Percentiles rank a stretch among this genome's conserved stretches.
Evolutionary conservation across 331 rosid genomes (phyloP).

Genomic region (Stylosanthes scabra): DNA sequence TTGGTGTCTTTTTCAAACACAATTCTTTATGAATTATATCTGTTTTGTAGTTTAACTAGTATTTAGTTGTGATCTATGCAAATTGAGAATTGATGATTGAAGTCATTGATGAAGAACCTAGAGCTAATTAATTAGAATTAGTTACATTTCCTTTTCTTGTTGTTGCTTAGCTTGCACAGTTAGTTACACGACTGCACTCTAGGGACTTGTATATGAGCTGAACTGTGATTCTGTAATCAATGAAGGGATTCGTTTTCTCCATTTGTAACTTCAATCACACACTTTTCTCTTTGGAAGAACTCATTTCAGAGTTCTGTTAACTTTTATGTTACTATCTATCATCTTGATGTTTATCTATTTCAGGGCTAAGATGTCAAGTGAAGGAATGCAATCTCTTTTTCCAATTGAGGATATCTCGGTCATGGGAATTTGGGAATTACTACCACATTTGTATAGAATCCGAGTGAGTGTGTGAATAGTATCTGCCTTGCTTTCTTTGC

Average conservation of each 20-base stretch:
- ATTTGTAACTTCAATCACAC: too few species aligned
- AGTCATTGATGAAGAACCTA: background rate
- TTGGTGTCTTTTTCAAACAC: background rate
- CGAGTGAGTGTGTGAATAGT: conserved; percentile 61
- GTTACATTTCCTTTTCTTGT: too few species aligned
- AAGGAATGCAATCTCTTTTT: conserved; percentile 74
- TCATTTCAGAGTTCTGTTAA: background rate
- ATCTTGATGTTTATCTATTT: conserved; percentile 27
- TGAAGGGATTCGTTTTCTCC: too few species aligned
- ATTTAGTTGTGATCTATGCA: background rate
- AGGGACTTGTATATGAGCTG: too few species aligned
- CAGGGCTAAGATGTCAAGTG: conserved; percentile 76
- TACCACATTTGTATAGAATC: conserved; percentile 72
- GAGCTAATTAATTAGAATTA: too few species aligned
- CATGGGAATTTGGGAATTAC: conserved; percentile 93
- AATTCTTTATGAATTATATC: background rate
- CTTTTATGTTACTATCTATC: background rate
- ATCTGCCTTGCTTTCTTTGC: background rate
- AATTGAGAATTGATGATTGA: background rate
- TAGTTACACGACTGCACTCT: too few species aligned
- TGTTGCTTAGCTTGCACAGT: too few species aligned
- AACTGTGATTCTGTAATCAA: too few species aligned
- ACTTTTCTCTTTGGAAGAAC: background rate
- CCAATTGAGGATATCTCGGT: conserved; percentile 86
- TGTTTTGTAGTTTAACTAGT: background rate